Conservation (phyloP, 2,329 filamentous ascomycete genomes). For the Penicillium hesseltinei region DNA sequence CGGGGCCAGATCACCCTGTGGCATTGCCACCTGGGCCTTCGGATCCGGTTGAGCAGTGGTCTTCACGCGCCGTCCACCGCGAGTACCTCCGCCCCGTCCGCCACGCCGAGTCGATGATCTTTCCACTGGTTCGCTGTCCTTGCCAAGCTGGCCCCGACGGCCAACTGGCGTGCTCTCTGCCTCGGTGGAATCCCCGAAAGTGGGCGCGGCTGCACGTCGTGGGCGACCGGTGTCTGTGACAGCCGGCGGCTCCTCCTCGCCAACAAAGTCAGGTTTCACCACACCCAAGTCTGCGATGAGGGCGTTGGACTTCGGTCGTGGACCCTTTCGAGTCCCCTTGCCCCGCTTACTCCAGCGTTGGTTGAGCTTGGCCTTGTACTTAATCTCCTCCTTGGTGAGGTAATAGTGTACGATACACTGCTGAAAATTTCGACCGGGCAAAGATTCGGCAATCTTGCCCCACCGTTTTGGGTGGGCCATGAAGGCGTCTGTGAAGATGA, state of each 20-base stretch:
- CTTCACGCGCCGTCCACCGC: conserved; percentile 37
- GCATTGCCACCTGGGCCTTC: conserved; percentile 16
- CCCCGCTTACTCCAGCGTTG: conserved; percentile 47
- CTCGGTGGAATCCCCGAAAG: conserved; percentile 45
- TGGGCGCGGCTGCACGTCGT: conserved; percentile 50
- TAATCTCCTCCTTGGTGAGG: conserved; percentile 49
- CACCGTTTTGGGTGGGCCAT: conserved; percentile 51
- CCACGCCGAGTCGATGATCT: conserved; percentile 37
- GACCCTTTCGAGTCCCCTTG: conserved; percentile 35
- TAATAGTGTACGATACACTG: conserved; percentile 54
- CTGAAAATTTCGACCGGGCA: conserved; percentile 48
- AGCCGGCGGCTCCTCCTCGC: conserved; percentile 44
- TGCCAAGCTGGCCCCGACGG: conserved; percentile 34
- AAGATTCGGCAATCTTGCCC: conserved; percentile 50
- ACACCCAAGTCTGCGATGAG: conserved; percentile 49
- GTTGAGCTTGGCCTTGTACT: conserved; percentile 51
- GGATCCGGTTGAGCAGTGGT: conserved; percentile 32
- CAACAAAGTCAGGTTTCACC: conserved; percentile 44
- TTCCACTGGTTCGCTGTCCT: conserved; percentile 38
- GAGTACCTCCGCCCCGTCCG: conserved; percentile 33
- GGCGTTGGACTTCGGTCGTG: conserved; percentile 48
- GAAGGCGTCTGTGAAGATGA: conserved; percentile 48
- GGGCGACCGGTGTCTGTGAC: conserved; percentile 53
- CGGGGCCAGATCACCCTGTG: conserved; percentile 13
- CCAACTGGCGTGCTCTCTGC: conserved; percentile 29